These are phyloP conservation scores for Immersiella caudata DNA, from an alignment of 495 filamentous ascomycete species.

Conservation along the genomic window DNA sequence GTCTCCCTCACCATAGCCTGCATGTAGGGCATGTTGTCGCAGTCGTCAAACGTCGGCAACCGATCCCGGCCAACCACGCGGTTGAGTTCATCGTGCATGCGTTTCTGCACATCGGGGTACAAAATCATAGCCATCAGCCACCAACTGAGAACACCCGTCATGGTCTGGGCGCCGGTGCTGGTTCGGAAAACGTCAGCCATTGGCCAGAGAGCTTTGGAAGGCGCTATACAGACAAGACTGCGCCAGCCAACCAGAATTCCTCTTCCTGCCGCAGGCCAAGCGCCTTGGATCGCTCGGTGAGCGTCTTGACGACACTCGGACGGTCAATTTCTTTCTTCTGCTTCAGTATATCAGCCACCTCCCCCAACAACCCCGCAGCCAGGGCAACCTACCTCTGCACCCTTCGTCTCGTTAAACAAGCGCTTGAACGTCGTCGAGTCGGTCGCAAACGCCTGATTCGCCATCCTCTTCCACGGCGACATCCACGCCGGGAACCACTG, in stretches of 20 bases:
- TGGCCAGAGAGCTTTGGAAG: neutral
- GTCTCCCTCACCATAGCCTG: constrained; percentile 4
- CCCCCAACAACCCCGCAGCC: neutral
- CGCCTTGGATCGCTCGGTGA: constrained; percentile 1
- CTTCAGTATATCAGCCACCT: neutral
- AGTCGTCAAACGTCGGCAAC: constrained; percentile 5
- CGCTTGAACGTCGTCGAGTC: constrained; percentile 1
- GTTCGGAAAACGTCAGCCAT: neutral
- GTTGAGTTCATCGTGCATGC: neutral
- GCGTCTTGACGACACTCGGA: constrained; percentile 4
- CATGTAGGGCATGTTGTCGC: constrained; percentile 2
- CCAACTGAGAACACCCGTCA: constrained; percentile 5
- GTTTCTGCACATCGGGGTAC: neutral
- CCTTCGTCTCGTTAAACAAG: neutral
- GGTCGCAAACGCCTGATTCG: neutral
- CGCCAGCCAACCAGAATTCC: constrained; percentile 10
- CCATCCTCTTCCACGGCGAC: constrained; percentile 3
- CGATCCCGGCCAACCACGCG: neutral
- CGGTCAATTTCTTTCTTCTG: neutral
- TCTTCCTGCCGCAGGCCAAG: neutral
- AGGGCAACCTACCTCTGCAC: neutral
- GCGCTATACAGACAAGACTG: neutral
- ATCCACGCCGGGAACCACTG: neutral
- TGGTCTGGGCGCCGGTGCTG: constrained; percentile 10
- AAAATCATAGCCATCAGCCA: constrained; percentile 10